Evolutionary conservation across 768 basidiomycete species (phyloP).

Genomic region (Trametes gibbosa): DNA sequence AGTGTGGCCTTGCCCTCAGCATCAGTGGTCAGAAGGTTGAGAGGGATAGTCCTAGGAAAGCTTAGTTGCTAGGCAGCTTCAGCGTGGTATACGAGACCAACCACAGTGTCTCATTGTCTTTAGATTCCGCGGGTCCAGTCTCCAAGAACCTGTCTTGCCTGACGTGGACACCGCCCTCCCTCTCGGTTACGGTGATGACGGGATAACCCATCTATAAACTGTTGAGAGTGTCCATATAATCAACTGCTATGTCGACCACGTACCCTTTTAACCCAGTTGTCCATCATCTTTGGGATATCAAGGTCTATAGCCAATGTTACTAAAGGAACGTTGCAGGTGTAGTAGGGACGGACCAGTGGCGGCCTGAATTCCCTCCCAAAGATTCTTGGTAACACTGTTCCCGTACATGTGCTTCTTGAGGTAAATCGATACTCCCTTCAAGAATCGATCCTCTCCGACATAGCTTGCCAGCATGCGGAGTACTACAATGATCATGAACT

Average conservation of each 20-base stretch:
- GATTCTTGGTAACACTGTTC: constrained; percentile 80
- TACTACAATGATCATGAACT: constrained; percentile 40
- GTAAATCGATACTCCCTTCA: constrained; percentile 87
- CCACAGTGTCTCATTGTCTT: constrained; percentile 91
- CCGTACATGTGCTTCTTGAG: constrained; percentile 84
- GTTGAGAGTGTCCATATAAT: background rate
- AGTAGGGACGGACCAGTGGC: constrained; percentile 49
- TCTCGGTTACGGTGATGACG: constrained; percentile 82
- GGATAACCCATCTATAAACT: constrained; percentile 72
- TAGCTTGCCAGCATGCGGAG: constrained; percentile 89
- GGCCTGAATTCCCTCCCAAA: constrained; percentile 82
- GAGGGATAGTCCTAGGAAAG: constrained; percentile 67
- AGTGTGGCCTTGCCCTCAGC: constrained; percentile 53
- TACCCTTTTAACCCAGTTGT: constrained; percentile 87
- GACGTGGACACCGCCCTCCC: constrained; percentile 64
- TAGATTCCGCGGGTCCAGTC: constrained; percentile 70
- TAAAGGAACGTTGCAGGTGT: background rate
- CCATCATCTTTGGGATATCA: constrained; percentile 79
- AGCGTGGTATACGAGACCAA: constrained; percentile 21
- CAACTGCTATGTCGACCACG: background rate
- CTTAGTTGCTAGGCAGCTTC: background rate
- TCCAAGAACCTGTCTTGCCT: constrained; percentile 92
- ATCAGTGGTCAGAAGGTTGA: constrained; percentile 67
- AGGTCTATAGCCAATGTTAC: constrained; percentile 36
- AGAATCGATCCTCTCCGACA: constrained; percentile 86